A percentile compares a stretch with the other conserved stretches of the same genome.
Conservation (phyloP, 768 basidiomycete species). For the Lentinula raphanica region DNA sequence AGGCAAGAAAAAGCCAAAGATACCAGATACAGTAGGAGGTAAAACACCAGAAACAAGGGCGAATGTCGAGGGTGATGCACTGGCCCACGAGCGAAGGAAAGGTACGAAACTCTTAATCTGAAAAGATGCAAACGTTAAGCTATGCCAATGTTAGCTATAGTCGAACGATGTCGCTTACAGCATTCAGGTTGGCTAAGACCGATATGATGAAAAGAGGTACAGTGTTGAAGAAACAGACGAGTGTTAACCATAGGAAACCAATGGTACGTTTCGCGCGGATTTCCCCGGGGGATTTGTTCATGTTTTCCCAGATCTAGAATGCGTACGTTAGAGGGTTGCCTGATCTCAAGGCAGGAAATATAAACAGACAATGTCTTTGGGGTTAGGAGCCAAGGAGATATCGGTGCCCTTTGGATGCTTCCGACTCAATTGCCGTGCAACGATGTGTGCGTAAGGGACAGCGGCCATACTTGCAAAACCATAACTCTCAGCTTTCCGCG, state of each 20-base stretch:
- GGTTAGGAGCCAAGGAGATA: slow-evolving; percentile 77
- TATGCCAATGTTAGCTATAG: neutral
- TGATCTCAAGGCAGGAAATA: slow-evolving; percentile 1
- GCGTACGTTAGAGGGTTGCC: neutral
- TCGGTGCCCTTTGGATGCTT: slow-evolving; percentile 72
- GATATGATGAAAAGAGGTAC: slow-evolving; percentile 89
- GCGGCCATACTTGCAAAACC: slow-evolving; percentile 90
- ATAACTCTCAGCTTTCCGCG: slow-evolving; percentile 79
- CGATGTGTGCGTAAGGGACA: slow-evolving; percentile 82
- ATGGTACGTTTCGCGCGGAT: slow-evolving; percentile 59
- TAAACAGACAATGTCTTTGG: slow-evolving; percentile 73
- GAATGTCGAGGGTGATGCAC: slow-evolving; percentile 61
- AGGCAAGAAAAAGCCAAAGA: slow-evolving; percentile 90
- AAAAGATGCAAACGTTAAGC: neutral
- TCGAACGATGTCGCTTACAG: slow-evolving; percentile 42
- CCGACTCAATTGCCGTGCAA: slow-evolving; percentile 60
- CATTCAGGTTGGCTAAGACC: slow-evolving; percentile 82
- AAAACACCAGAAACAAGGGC: slow-evolving; percentile 88
- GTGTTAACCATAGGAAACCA: slow-evolving; percentile 73
- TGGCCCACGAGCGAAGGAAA: slow-evolving; percentile 72
- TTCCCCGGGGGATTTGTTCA: slow-evolving; percentile 67
- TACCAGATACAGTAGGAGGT: slow-evolving; percentile 80
- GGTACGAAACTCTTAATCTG: slow-evolving; percentile 63
- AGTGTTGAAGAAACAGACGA: slow-evolving; percentile 93
- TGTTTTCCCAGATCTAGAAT: slow-evolving; percentile 81